phyloP scores from a whole-genome alignment of 164 flowering plant genomes.

The Stephania yunnanensis region DNA sequence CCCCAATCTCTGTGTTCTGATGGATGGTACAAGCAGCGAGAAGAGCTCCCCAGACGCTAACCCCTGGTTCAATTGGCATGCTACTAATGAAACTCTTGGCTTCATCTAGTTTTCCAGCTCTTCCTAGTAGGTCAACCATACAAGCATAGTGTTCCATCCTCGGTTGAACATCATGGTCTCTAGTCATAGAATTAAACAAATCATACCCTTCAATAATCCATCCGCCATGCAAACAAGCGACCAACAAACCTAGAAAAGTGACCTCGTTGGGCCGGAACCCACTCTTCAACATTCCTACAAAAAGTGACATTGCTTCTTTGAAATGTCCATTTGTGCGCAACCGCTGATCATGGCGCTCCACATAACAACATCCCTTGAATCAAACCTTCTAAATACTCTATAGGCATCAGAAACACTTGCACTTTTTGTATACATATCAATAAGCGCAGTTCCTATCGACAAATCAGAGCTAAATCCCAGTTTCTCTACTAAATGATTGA shows the following conservation, averaged over 20 bases:
- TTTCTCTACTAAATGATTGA: constrained; percentile 7
- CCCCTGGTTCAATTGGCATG: constrained; percentile 23
- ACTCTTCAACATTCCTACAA: constrained; percentile 19
- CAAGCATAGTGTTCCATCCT: constrained; percentile 24
- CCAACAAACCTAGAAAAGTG: constrained; percentile 19
- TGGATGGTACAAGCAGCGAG: constrained; percentile 23
- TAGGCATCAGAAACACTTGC: constrained; percentile 12
- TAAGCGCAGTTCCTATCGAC: constrained; percentile 18
- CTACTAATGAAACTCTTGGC: constrained; percentile 15
- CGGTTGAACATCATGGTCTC: constrained; percentile 12
- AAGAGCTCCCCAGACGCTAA: constrained; percentile 25
- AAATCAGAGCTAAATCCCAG: constrained; percentile 18
- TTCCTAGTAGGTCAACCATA: constrained; percentile 24
- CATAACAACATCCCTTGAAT: constrained; percentile 14
- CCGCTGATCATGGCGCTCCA: constrained; percentile 29
- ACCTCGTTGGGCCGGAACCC: constrained; percentile 20
- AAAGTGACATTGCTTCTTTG: constrained; percentile 18
- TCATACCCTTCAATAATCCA: constrained; percentile 20
- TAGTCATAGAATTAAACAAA: constrained; percentile 14
- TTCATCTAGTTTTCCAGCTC: constrained; percentile 16
- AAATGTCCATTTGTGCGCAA: constrained; percentile 20
- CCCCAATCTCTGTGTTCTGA: constrained; percentile 16
- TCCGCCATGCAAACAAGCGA: constrained; percentile 25
- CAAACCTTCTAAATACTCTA: constrained; percentile 10
- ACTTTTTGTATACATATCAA: constrained; percentile 24